These are phyloP conservation scores for Mitragyna speciosa DNA, from an alignment of 257 asterid species.

Conservation along the genomic window DNA sequence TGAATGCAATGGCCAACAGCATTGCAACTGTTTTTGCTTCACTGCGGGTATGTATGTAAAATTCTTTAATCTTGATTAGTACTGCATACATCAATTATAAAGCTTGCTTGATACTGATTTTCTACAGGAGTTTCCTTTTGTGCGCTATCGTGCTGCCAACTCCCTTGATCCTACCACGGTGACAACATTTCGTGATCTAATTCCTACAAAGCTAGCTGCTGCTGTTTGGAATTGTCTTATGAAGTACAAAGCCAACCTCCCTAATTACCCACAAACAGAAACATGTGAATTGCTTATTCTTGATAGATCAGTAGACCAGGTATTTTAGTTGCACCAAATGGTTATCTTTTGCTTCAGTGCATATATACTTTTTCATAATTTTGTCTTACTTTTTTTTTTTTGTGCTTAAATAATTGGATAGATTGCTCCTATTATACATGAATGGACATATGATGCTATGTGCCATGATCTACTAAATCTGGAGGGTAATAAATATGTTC, in stretches of 20 bases:
- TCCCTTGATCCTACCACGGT: constrained; percentile 88
- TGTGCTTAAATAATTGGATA: constrained; percentile 21
- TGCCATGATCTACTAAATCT: constrained; percentile 89
- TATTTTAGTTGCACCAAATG: constrained; percentile 25
- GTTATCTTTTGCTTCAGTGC: constrained; percentile 1
- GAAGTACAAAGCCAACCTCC: constrained; percentile 78
- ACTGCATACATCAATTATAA: constrained; percentile 12
- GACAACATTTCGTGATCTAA: constrained; percentile 92
- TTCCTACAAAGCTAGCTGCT: constrained; percentile 98
- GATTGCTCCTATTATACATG: constrained; percentile 98
- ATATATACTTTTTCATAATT: not conserved
- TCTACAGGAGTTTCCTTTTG: constrained; percentile 89
- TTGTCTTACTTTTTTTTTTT: not conserved
- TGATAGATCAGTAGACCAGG: constrained; percentile 99
- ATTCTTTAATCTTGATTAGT: constrained; percentile 18
- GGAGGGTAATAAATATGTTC: constrained; percentile 97
- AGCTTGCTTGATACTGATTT: constrained; percentile 23
- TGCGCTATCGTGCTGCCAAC: constrained; percentile 93
- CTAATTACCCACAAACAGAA: constrained; percentile 86
- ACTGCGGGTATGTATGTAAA: constrained; percentile 58
- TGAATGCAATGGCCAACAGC: constrained; percentile 84
- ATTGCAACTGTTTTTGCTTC: constrained; percentile 96
- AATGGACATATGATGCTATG: constrained; percentile 99
- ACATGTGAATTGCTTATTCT: constrained; percentile 95
- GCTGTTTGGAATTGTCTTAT: constrained; percentile 83